Evolutionary conservation across 805 yeast species (phyloP).

Genomic region (Yarrowia sp.): DNA sequence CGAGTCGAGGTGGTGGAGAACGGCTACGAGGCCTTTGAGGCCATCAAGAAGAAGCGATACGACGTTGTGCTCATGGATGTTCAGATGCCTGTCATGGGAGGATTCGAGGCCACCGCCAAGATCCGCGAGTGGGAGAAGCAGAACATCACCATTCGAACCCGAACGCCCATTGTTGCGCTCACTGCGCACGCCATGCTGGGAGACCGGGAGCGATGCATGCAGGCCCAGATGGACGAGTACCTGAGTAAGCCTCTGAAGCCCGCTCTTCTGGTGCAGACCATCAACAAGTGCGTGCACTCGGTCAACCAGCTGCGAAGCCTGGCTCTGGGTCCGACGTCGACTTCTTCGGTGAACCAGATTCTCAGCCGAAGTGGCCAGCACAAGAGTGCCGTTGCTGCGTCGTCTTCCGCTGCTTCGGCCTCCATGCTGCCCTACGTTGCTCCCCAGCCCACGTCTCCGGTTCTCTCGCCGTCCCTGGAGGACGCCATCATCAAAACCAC

Average conservation of each 20-base stretch:
- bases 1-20: slow-evolving; percentile 81
- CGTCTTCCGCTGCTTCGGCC: slow-evolving; percentile 17
- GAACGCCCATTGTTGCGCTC: slow-evolving; percentile 84
- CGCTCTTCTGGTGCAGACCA: slow-evolving; percentile 75
- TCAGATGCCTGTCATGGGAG: slow-evolving; percentile 95
- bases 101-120: slow-evolving; percentile 84
- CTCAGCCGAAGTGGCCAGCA: slow-evolving; percentile 20
- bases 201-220: slow-evolving; percentile 79
- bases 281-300: slow-evolving; percentile 71
- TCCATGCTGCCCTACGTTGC: slow-evolving; percentile 26
- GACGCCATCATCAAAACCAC: slow-evolving; percentile 22
- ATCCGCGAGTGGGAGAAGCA: slow-evolving; percentile 87
- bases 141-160: slow-evolving; percentile 65
- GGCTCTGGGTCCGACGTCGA: slow-evolving; percentile 39
- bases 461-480: slow-evolving; percentile 14
- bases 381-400: slow-evolving; percentile 20
- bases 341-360: slow-evolving; percentile 24
- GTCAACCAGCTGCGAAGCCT: slow-evolving; percentile 41
- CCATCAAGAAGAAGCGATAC: slow-evolving; percentile 61
- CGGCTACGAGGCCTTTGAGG: slow-evolving; percentile 79
- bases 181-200: slow-evolving; percentile 96
- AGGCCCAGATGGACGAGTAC: slow-evolving; percentile 91
- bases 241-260: slow-evolving; percentile 86
- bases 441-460: slow-evolving; percentile 23
- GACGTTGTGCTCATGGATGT: slow-evolving; percentile 91